These are phyloP conservation scores for Phytophthora fragariaefolia DNA, from an alignment of 352 stramenopile genomes.

Conservation along the genomic window DNA sequence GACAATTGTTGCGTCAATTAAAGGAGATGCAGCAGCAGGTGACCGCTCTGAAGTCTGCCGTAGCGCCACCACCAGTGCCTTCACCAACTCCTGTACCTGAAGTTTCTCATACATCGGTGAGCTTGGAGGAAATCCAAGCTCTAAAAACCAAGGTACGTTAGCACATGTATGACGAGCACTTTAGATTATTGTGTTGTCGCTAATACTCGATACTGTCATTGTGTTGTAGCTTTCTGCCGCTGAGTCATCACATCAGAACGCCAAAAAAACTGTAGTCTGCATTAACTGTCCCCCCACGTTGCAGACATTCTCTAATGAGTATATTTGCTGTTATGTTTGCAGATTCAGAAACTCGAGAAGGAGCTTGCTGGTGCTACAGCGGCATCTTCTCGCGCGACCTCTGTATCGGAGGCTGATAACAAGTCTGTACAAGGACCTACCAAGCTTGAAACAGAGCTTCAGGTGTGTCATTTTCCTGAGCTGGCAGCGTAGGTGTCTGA, in stretches of 20 bases:
- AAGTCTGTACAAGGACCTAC: slow-evolving; percentile 28
- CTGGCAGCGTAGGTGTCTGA: too few species aligned
- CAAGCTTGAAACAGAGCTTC: slow-evolving; percentile 47
- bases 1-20: slow-evolving; percentile 57
- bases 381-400: slow-evolving; percentile 31
- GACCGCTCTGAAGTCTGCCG: slow-evolving; percentile 17
- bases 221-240: slow-evolving; percentile 46
- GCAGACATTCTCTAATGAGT: not conserved
- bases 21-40: slow-evolving; percentile 74
- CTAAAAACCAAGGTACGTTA: slow-evolving; percentile 66
- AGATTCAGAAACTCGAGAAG: slow-evolving; percentile 70
- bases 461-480: slow-evolving; percentile 19
- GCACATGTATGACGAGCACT: not conserved
- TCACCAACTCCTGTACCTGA: slow-evolving; percentile 2
- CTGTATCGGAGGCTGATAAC: slow-evolving; percentile 46
- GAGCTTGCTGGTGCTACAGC: slow-evolving; percentile 45
- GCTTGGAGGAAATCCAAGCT: slow-evolving; percentile 48
- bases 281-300: too few species aligned
- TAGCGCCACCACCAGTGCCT: slow-evolving; percentile 17
- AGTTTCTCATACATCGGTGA: slow-evolving; percentile 8
- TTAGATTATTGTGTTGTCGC: not conserved
- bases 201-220: not conserved
- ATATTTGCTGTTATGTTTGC: slow-evolving; percentile 8
- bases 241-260: slow-evolving; percentile 37
- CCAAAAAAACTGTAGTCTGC: slow-evolving; percentile 59